phyloP scores from a whole-genome alignment of 148 eudicot species.

The Selenicereus undatus region DNA sequence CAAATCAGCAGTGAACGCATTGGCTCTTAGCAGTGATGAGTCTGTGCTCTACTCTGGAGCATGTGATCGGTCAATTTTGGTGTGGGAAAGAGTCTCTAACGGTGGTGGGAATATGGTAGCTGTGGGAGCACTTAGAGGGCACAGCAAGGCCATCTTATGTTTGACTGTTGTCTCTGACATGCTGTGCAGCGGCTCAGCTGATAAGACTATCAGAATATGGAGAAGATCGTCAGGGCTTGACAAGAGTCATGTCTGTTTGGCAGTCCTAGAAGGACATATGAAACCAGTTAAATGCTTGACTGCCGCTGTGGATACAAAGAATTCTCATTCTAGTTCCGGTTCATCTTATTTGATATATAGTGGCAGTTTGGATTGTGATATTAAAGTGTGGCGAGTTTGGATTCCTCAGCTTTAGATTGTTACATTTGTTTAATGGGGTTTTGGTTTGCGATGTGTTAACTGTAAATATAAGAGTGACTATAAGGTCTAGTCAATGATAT shows the following conservation, averaged over 20 bases:
- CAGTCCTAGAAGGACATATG: slow-evolving; percentile 64
- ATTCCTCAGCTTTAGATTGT: slow-evolving; percentile 33
- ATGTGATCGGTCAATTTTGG: slow-evolving; percentile 70
- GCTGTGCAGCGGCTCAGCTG: slow-evolving; percentile 83
- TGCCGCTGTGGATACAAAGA: slow-evolving; percentile 38
- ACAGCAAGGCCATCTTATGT: slow-evolving; percentile 69
- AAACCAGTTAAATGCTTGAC: slow-evolving; percentile 66
- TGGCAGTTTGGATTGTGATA: slow-evolving; percentile 77
- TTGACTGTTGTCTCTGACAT: slow-evolving; percentile 53
- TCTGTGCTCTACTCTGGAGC: slow-evolving; percentile 72
- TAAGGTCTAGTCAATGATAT: not conserved
- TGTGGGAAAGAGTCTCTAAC: slow-evolving; percentile 53
- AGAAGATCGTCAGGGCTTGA: slow-evolving; percentile 40
- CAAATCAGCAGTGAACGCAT: slow-evolving; percentile 70
- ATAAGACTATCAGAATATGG: slow-evolving; percentile 76
- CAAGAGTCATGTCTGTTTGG: slow-evolving; percentile 54
- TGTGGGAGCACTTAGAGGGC: slow-evolving; percentile 75
- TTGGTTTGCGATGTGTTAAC: not conserved
- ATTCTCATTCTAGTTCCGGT: slow-evolving; percentile 18
- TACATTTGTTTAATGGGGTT: slow-evolving; percentile 2
- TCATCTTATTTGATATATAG: slow-evolving; percentile 53
- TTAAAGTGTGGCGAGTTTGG: slow-evolving; percentile 57
- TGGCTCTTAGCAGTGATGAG: slow-evolving; percentile 59
- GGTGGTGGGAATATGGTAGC: slow-evolving; percentile 42
- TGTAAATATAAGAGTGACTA: slow-evolving; percentile 25